These are phyloP conservation scores for Detonula confervacea DNA, from an alignment of 352 stramenopile species.

Conservation along the genomic window DNA sequence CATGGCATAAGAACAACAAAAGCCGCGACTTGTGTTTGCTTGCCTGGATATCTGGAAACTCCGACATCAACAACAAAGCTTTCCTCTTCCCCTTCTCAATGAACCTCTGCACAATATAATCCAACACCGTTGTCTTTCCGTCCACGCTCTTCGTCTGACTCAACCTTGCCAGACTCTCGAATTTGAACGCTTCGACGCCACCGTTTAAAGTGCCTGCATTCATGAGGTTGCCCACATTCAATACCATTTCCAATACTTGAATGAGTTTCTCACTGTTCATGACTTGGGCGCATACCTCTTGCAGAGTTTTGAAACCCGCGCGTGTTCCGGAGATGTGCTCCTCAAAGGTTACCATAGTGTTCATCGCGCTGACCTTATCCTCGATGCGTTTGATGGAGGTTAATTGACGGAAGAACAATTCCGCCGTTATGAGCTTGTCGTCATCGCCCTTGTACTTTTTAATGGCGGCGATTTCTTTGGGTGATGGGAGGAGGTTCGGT, in stretches of 20 bases:
- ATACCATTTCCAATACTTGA: conserved; percentile 85
- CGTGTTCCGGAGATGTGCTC: conserved; percentile 60
- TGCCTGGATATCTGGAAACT: conserved; percentile 76
- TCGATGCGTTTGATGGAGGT: conserved; percentile 78
- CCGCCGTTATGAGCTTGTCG: conserved; percentile 73
- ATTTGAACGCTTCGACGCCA: conserved; percentile 84
- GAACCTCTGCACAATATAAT: conserved; percentile 86
- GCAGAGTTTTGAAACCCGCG: conserved; percentile 86
- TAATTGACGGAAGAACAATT: conserved; percentile 82
- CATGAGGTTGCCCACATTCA: conserved; percentile 88
- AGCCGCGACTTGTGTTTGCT: too few species aligned
- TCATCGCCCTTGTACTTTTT: conserved; percentile 74
- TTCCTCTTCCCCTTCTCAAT: conserved; percentile 70
- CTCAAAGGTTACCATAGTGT: conserved; percentile 79
- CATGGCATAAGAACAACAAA: too few species aligned
- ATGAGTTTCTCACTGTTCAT: conserved; percentile 89
- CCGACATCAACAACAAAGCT: conserved; percentile 62
- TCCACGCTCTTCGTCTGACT: conserved; percentile 86
- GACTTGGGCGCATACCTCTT: conserved; percentile 90
- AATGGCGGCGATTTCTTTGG: conserved; percentile 72
- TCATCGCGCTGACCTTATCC: conserved; percentile 79
- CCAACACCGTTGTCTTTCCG: conserved; percentile 85
- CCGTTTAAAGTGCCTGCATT: conserved; percentile 86
- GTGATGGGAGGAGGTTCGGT: conserved; percentile 70
- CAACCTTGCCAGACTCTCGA: conserved; percentile 85